Evolutionary conservation across 176 grass and related monocot species (phyloP).

Genomic region (Cenchrus americanus): DNA sequence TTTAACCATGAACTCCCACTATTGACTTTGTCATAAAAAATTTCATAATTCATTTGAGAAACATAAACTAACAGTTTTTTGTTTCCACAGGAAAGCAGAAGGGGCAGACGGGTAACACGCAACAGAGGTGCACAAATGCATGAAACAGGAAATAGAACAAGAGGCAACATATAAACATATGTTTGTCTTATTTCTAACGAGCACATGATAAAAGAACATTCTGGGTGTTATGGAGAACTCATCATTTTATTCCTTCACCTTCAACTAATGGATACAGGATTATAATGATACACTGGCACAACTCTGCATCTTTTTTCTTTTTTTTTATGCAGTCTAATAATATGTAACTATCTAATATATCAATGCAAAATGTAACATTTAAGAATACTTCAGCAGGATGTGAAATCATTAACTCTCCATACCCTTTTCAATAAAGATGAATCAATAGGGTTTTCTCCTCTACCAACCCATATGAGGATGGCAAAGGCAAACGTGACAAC

Average conservation of each 20-base stretch:
- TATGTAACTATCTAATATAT: conserved; percentile 22
- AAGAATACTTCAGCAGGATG: conserved; percentile 30
- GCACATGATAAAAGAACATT: neutral
- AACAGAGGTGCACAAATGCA: conserved; percentile 15
- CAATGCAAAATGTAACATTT: conserved; percentile 22
- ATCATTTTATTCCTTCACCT: conserved; percentile 22
- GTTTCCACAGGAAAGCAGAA: neutral
- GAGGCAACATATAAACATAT: neutral
- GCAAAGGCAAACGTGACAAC: conserved; percentile 84
- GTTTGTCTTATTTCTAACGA: neutral
- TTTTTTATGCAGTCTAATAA: conserved; percentile 6
- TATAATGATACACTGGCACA: conserved; percentile 2
- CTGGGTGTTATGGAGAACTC: neutral
- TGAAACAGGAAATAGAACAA: conserved; percentile 8
- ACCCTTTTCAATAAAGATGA: conserved; percentile 82
- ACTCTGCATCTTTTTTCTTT: conserved; percentile 11
- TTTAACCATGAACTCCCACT: conserved; percentile 15
- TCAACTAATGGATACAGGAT: neutral
- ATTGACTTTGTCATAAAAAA: conserved; percentile 1
- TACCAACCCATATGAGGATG: conserved; percentile 85
- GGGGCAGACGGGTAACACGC: neutral
- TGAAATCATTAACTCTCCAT: conserved; percentile 32
- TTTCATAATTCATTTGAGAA: conserved; percentile 27
- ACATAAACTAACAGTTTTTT: conserved; percentile 10
- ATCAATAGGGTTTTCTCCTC: conserved; percentile 85